Evolutionary conservation across 805 yeast genomes (phyloP).

Genomic region (Metschnikowia sp.): DNA sequence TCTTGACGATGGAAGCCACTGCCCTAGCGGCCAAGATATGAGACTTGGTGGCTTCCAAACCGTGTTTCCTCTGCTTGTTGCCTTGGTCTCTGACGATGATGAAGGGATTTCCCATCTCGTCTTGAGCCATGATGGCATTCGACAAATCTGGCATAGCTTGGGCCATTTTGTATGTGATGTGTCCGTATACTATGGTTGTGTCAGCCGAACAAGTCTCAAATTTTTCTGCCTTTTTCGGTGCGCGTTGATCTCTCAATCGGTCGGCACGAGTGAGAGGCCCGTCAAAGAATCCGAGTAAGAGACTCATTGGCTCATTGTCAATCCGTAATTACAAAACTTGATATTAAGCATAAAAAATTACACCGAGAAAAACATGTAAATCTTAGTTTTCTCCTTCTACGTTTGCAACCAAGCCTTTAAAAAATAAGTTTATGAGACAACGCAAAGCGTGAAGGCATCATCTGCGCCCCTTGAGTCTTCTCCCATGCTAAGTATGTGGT

Average conservation of each 20-base stretch:
- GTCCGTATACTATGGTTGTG: background rate
- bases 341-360: no score
- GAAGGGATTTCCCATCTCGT: slow-evolving; percentile 98
- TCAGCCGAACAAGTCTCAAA: background rate
- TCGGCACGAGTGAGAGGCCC: background rate
- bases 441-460: no score
- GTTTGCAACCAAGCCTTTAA: no score
- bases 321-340: background rate
- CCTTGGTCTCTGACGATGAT: slow-evolving; percentile 89
- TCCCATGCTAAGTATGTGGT: no score
- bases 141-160: slow-evolving; percentile 81
- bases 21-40: slow-evolving; percentile 95
- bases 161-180: slow-evolving; percentile 16
- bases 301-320: background rate
- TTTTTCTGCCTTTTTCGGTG: slow-evolving; percentile 8
- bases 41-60: slow-evolving; percentile 54
- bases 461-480: no score
- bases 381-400: no score
- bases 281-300: background rate
- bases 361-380: no score
- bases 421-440: no score
- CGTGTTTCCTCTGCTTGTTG: slow-evolving; percentile 64
- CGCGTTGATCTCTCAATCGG: slow-evolving; percentile 6
- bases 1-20: slow-evolving; percentile 86
- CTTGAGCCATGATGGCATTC: slow-evolving; percentile 98